phyloP scores from a whole-genome alignment of 2,329 filamentous ascomycete species.

The Colletotrichum cordylinicola region DNA sequence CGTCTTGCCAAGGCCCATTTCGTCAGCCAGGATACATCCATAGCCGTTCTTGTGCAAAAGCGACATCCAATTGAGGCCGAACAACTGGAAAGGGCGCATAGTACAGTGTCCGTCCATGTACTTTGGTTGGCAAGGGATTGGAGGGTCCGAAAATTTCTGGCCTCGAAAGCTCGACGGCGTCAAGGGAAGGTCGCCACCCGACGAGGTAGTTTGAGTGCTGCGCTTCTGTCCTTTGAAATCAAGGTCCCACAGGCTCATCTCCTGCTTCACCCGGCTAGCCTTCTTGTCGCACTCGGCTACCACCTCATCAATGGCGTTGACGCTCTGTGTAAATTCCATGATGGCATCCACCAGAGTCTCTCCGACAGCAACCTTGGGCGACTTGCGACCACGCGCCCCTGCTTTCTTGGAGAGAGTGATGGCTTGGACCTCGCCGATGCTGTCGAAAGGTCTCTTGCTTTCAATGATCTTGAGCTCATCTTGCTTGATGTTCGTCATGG shows the following conservation, averaged over 20 bases:
- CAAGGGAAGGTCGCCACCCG: constrained; percentile 42
- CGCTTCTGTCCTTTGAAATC: constrained; percentile 50
- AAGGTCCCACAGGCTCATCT: constrained; percentile 54
- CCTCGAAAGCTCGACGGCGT: constrained; percentile 46
- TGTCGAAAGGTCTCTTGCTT: constrained; percentile 75
- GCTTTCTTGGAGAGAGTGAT: constrained; percentile 62
- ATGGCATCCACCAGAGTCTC: constrained; percentile 57
- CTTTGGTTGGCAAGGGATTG: constrained; percentile 68
- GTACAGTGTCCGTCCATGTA: constrained; percentile 78
- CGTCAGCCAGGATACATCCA: constrained; percentile 92
- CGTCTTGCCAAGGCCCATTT: constrained; percentile 97
- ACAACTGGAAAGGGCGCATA: constrained; percentile 93
- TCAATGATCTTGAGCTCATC: constrained; percentile 74
- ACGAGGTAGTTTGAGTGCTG: constrained; percentile 28
- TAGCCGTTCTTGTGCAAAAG: constrained; percentile 80
- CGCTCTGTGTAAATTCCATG: constrained; percentile 78
- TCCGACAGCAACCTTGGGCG: constrained; percentile 54
- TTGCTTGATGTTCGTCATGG: constrained; percentile 78
- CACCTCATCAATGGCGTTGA: constrained; percentile 82
- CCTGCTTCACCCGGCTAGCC: constrained; percentile 60
- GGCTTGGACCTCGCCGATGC: constrained; percentile 68
- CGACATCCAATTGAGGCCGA: constrained; percentile 93
- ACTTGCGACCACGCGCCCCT: constrained; percentile 44
- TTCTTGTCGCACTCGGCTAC: constrained; percentile 78
- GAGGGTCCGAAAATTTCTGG: constrained; percentile 43